Percentiles rank a stretch among this genome's conserved stretches.
phyloP scores from a whole-genome alignment of 2,329 filamentous ascomycete species.

The Clarireedia paspali region DNA sequence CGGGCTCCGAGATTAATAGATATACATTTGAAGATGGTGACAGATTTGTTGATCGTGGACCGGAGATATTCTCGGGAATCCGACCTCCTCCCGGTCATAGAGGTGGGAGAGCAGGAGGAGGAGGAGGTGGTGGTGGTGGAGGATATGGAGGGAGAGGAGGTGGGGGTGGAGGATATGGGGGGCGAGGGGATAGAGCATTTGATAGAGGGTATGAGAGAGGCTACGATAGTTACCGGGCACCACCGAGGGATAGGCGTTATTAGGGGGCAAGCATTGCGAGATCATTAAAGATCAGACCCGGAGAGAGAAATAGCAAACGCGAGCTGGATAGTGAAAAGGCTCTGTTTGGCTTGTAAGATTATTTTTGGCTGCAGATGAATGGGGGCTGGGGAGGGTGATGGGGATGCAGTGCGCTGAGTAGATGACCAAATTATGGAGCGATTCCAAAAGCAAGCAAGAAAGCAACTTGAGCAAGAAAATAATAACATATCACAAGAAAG shows the following conservation, averaged over 20 bases:
- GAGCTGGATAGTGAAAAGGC: neutral
- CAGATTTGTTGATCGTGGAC: constrained; percentile 62
- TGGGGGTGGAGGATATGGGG: constrained; percentile 1
- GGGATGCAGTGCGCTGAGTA: neutral
- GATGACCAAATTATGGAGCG: neutral
- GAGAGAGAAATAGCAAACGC: neutral
- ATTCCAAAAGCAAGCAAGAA: neutral
- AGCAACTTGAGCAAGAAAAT: too few species aligned
- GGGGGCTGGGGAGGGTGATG: too few species aligned
- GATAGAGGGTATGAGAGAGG: constrained; percentile 1
- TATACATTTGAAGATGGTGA: constrained; percentile 66
- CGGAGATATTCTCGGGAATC: constrained; percentile 60
- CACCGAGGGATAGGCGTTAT: constrained; percentile 6
- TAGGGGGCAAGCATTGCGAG: neutral
- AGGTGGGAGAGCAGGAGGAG: constrained; percentile 9
- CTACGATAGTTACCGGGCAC: constrained; percentile 4
- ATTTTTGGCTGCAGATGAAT: neutral
- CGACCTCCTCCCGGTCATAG: constrained; percentile 43
- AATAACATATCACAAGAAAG: too few species aligned
- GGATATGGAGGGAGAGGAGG: constrained; percentile 7
- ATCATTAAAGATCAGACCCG: neutral
- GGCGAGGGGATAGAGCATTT: neutral
- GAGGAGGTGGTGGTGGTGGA: neutral
- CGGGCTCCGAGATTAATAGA: constrained; percentile 43
- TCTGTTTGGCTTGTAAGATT: neutral